Percentiles rank a stretch among this genome's conserved stretches.
phyloP scores from a whole-genome alignment of 169 alveolate genomes.

The Eimeria sp. region DNA sequence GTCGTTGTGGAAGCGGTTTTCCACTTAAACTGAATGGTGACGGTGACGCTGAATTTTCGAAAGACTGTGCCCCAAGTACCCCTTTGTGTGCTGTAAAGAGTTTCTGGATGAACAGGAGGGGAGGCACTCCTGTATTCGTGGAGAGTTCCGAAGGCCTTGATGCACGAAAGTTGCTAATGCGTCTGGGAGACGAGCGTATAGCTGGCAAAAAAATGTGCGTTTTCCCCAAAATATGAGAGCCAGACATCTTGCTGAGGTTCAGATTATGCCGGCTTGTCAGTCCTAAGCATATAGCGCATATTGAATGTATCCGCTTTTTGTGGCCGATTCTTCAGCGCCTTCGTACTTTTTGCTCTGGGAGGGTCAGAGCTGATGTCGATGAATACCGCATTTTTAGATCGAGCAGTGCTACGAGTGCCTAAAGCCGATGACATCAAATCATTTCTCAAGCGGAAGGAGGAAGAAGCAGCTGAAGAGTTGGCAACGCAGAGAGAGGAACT shows the following conservation, averaged over 20 bases:
- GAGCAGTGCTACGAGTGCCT: constrained; percentile 77
- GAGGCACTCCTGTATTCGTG: constrained; percentile 63
- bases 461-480: constrained; percentile 28
- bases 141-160: constrained; percentile 51
- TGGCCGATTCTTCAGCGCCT: constrained; percentile 26
- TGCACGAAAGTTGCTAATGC: constrained; percentile 33
- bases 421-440: constrained; percentile 46
- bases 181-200: constrained; percentile 14
- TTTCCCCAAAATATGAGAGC: not conserved
- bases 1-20: not conserved
- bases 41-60: not conserved
- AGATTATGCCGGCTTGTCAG: not conserved
- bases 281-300: too few relatives aligned
- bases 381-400: constrained; percentile 60
- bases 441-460: constrained; percentile 24
- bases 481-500: not conserved
- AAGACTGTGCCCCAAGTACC: not conserved
- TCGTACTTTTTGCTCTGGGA: constrained; percentile 60
- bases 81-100: not conserved
- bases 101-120: not conserved
- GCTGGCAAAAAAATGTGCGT: constrained; percentile 30
- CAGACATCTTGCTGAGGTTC: not conserved
- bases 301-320: not conserved
- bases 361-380: constrained; percentile 31
- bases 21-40: not conserved